A percentile compares a stretch with the other conserved stretches of the same genome.
These are phyloP conservation scores for Ogataea siamensis DNA, from an alignment of 805 yeast species.

Conservation along the genomic window DNA sequence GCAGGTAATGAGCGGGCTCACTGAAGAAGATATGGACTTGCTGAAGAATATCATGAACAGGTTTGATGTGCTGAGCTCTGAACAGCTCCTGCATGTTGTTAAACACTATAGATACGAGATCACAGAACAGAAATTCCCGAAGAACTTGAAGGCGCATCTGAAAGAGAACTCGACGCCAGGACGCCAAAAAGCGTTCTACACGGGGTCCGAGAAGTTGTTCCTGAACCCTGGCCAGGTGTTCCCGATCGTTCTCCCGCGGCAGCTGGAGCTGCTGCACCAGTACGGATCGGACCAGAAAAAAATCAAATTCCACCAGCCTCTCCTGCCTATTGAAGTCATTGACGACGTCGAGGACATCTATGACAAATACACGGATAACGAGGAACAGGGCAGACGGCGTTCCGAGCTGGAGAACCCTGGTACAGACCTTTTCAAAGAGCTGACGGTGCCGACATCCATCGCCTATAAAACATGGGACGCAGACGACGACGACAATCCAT, in stretches of 20 bases:
- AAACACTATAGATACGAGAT: constrained; percentile 83
- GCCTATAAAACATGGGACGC: constrained; percentile 54
- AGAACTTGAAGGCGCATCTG: constrained; percentile 45
- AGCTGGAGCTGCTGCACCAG: constrained; percentile 64
- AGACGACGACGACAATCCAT: constrained; percentile 63
- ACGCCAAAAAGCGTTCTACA: constrained; percentile 22
- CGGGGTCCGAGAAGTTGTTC: constrained; percentile 34
- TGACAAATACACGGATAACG: constrained; percentile 33
- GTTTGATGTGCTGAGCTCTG: constrained; percentile 58
- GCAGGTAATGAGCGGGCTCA: constrained; percentile 74
- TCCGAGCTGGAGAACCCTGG: constrained; percentile 6
- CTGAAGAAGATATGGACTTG: constrained; percentile 48
- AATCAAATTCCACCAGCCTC: constrained; percentile 64
- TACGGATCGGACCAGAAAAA: constrained; percentile 67
- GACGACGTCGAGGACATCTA: constrained; percentile 72
- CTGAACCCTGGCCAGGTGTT: constrained; percentile 53
- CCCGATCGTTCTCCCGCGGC: constrained; percentile 67
- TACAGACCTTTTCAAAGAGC: constrained; percentile 47
- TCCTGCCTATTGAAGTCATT: constrained; percentile 63
- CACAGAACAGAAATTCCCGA: constrained; percentile 66
- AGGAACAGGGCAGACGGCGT: constrained; percentile 12
- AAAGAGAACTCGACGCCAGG: constrained; percentile 29
- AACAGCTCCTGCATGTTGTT: constrained; percentile 66
- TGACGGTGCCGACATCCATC: constrained; percentile 47
- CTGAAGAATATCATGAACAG: constrained; percentile 52